These are phyloP conservation scores for Penicillium pancosmium DNA, from an alignment of 495 filamentous ascomycete species.

Conservation along the genomic window DNA sequence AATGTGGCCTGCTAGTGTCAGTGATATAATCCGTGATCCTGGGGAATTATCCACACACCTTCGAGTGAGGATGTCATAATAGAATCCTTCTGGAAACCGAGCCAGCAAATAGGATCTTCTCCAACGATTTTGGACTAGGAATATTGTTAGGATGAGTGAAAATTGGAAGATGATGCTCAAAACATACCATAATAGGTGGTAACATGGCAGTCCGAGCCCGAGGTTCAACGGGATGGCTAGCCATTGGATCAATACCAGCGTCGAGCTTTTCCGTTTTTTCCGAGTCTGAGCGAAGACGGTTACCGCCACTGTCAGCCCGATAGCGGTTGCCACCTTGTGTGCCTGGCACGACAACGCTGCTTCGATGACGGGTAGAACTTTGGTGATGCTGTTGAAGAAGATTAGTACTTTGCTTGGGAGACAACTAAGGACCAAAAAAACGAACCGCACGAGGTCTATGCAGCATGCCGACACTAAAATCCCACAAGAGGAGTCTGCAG, in stretches of 20 bases:
- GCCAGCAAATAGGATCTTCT: slow-evolving; percentile 82
- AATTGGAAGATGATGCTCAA: neutral
- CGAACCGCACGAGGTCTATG: slow-evolving; percentile 81
- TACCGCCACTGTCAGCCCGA: slow-evolving; percentile 66
- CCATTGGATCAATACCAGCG: slow-evolving; percentile 49
- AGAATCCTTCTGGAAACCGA: slow-evolving; percentile 86
- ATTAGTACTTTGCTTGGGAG: neutral
- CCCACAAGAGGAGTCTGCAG: slow-evolving; percentile 87
- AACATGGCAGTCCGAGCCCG: slow-evolving; percentile 78
- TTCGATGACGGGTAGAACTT: slow-evolving; percentile 40
- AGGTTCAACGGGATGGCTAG: slow-evolving; percentile 78
- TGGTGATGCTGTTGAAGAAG: slow-evolving; percentile 53
- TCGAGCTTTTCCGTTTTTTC: slow-evolving; percentile 60
- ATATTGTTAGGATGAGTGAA: neutral
- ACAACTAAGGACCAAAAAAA: slow-evolving; percentile 2
- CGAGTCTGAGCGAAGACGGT: slow-evolving; percentile 63
- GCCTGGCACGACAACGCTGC: slow-evolving; percentile 44
- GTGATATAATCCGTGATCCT: neutral
- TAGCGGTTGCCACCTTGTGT: slow-evolving; percentile 71
- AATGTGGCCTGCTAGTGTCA: slow-evolving; percentile 67
- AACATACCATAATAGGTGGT: slow-evolving; percentile 85
- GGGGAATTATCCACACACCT: slow-evolving; percentile 55
- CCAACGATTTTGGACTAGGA: slow-evolving; percentile 80
- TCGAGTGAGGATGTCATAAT: slow-evolving; percentile 89
- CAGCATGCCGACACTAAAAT: slow-evolving; percentile 96